phyloP scores from a whole-genome alignment of 441 rosid species.

The Omphalea diandra region DNA sequence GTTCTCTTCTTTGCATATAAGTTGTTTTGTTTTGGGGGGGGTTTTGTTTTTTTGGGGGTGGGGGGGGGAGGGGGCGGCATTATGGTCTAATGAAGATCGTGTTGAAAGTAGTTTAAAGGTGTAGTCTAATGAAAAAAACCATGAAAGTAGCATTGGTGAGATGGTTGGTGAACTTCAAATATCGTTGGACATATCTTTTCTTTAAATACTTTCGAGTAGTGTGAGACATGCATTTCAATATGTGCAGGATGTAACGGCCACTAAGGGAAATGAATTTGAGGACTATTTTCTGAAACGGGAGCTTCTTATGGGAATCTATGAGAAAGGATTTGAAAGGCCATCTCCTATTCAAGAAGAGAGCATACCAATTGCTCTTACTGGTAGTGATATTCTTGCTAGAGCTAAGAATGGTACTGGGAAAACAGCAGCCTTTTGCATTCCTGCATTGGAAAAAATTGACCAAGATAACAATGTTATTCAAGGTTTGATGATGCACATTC shows the following conservation, averaged over 20 bases:
- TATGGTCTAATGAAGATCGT: too few species aligned
- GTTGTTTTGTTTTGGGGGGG: too few species aligned
- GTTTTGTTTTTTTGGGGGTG: too few species aligned
- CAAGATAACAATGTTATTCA: constrained; percentile 91
- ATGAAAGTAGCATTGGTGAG: background rate
- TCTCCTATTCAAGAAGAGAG: constrained; percentile 99
- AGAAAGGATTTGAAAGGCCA: constrained; percentile 98
- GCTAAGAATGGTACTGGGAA: constrained; percentile 99
- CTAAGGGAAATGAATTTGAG: constrained; percentile 97
- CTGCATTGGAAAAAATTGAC: constrained; percentile 97
- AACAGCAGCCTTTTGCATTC: constrained; percentile 96
- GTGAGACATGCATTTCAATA: background rate
- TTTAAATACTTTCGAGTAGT: background rate
- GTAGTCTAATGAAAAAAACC: background rate
- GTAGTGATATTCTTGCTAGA: constrained; percentile 97
- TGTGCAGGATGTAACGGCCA: constrained; percentile 93
- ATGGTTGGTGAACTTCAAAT: background rate
- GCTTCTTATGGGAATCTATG: constrained; percentile 96
- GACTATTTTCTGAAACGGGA: constrained; percentile 96
- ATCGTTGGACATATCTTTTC: background rate
- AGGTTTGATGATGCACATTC: constrained; percentile 42
- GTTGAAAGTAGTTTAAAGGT: background rate
- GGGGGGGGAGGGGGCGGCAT: too few species aligned
- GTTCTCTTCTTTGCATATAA: too few species aligned
- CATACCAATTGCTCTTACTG: constrained; percentile 97